Evolutionary conservation across 2,329 filamentous ascomycete species (phyloP).

Genomic region (Verticillium longisporum): DNA sequence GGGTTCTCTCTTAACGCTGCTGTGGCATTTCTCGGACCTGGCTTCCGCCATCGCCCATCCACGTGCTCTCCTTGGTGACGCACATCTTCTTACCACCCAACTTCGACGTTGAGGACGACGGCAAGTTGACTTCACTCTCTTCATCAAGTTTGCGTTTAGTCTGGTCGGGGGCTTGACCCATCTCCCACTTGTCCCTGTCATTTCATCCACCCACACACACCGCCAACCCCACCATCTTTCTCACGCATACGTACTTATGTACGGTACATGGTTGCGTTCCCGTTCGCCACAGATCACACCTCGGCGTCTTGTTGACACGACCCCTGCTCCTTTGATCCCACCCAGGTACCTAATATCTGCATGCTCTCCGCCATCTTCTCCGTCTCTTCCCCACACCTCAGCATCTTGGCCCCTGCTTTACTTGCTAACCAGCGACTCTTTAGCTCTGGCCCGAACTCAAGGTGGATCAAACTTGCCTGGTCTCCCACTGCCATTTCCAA

Average conservation of each 20-base stretch:
- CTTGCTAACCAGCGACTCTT: neutral
- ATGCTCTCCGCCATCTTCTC: neutral
- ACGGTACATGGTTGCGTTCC: neutral
- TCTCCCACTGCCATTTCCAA: neutral
- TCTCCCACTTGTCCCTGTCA: conserved; percentile 14
- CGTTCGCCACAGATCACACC: neutral
- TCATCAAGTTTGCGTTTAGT: neutral
- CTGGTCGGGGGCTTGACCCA: neutral
- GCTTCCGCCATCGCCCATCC: neutral
- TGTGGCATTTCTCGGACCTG: neutral
- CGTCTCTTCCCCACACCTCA: neutral
- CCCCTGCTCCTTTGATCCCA: neutral
- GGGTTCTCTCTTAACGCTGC: neutral
- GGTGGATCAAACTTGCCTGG: neutral
- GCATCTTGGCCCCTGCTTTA: neutral
- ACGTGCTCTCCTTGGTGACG: neutral
- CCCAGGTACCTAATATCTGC: neutral
- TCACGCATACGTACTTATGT: neutral
- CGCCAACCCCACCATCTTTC: neutral
- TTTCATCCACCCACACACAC: conserved; percentile 5
- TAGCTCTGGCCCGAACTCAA: neutral
- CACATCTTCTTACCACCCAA: neutral
- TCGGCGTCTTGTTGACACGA: neutral
- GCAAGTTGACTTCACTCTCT: neutral
- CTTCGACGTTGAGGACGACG: neutral